Percentiles rank a stretch among this genome's conserved stretches.
Conservation (phyloP, 2,329 filamentous ascomycete genomes). For the Myriosclerotinia curreyana region DNA sequence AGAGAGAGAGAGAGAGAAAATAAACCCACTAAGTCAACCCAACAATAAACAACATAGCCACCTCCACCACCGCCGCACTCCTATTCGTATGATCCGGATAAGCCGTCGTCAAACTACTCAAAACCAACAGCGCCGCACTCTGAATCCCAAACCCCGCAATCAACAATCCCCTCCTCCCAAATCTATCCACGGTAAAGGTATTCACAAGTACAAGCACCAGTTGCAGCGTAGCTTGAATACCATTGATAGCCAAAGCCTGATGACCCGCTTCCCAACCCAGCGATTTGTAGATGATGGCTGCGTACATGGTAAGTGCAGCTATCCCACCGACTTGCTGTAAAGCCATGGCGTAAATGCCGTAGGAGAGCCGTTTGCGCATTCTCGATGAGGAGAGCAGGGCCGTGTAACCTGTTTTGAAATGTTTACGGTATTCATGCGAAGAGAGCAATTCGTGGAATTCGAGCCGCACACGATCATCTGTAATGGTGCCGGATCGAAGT, state of each 20-base stretch:
- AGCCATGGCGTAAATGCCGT: conserved; percentile 65
- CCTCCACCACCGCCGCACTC: conserved; percentile 42
- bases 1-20: conserved; percentile 22
- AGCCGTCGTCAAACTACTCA: conserved; percentile 42
- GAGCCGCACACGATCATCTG: conserved; percentile 64
- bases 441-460: conserved; percentile 66
- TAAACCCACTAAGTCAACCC: conserved; percentile 42
- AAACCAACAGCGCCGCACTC: conserved; percentile 40
- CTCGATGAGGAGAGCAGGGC: conserved; percentile 69
- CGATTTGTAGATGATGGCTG: conserved; percentile 68
- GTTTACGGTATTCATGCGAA: conserved; percentile 65
- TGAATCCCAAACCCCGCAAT: conserved; percentile 55
- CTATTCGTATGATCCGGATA: conserved; percentile 42
- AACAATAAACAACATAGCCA: conserved; percentile 46
- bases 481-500: conserved; percentile 62
- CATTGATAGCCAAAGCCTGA: conserved; percentile 68
- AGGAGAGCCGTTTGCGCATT: conserved; percentile 61
- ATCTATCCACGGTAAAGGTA: conserved; percentile 69
- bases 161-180: conserved; percentile 66
- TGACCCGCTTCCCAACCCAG: conserved; percentile 55
- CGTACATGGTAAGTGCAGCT: conserved; percentile 69
- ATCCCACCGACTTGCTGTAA: conserved; percentile 72
- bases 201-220: conserved; percentile 62
- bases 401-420: conserved; percentile 56
- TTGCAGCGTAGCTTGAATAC: conserved; percentile 66